Evolutionary conservation across 2,329 filamentous ascomycete genomes (phyloP).

Genomic region (Cytospora schulzeri): DNA sequence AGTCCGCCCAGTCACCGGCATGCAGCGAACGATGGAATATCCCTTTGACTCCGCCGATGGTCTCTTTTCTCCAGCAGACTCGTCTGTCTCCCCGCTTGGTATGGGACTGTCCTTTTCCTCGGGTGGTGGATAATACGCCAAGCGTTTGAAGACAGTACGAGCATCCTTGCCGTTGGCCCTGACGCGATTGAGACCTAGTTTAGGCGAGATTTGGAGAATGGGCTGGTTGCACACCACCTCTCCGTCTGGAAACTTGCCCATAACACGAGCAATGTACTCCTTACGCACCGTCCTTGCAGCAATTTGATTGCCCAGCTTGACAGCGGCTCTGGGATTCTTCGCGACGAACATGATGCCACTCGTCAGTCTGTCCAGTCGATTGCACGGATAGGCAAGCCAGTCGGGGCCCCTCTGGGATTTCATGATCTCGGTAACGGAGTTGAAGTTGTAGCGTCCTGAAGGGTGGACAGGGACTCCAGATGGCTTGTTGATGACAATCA

Average conservation of each 20-base stretch:
- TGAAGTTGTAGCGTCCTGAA: slow-evolving; percentile 93
- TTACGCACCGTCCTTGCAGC: slow-evolving; percentile 82
- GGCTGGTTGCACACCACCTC: slow-evolving; percentile 92
- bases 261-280: slow-evolving; percentile 91
- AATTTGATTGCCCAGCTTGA: slow-evolving; percentile 75
- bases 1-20: slow-evolving; percentile 90
- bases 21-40: slow-evolving; percentile 92
- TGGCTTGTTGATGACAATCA: slow-evolving; percentile 97
- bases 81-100: slow-evolving; percentile 29
- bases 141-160: slow-evolving; percentile 83
- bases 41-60: slow-evolving; percentile 64
- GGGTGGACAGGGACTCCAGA: slow-evolving; percentile 94
- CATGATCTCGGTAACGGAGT: slow-evolving; percentile 93
- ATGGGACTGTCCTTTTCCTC: slow-evolving; percentile 31
- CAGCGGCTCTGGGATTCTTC: slow-evolving; percentile 80
- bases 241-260: slow-evolving; percentile 87
- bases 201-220: slow-evolving; percentile 90
- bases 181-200: slow-evolving; percentile 92
- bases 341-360: slow-evolving; percentile 98
- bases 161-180: slow-evolving; percentile 89
- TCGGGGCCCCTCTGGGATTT: slow-evolving; percentile 66
- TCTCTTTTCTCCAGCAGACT: slow-evolving; percentile 33
- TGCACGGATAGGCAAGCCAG: slow-evolving; percentile 72
- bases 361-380: slow-evolving; percentile 89
- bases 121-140: slow-evolving; percentile 82